These are phyloP conservation scores for Bipolaris zeicola DNA, from an alignment of 2,329 filamentous ascomycete species.

Conservation along the genomic window DNA sequence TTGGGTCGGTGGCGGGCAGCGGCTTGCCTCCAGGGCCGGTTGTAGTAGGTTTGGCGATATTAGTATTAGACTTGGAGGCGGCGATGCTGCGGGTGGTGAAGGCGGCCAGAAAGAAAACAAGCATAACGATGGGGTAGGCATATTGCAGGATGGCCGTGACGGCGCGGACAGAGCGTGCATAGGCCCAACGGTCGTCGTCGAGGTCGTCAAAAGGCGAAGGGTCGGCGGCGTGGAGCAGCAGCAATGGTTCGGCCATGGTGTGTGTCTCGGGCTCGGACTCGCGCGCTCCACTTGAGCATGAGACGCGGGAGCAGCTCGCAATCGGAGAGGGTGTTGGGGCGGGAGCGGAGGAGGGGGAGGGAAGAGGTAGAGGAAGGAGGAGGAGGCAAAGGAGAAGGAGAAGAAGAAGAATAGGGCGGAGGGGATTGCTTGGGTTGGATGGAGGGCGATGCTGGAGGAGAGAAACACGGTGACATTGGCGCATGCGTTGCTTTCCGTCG, in stretches of 20 bases:
- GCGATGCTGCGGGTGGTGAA: conserved; percentile 67
- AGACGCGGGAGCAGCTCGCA: conserved; percentile 17
- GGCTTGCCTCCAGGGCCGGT: conserved; percentile 89
- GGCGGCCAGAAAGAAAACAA: conserved; percentile 66
- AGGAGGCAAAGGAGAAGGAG: background rate
- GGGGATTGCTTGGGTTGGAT: background rate
- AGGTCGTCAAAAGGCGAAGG: conserved; percentile 16
- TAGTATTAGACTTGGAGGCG: conserved; percentile 54
- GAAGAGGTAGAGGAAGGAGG: too few species aligned
- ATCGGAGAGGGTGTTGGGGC: conserved; percentile 12
- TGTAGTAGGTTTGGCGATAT: conserved; percentile 55
- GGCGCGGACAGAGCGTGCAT: conserved; percentile 25
- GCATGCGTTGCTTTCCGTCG: conserved; percentile 9
- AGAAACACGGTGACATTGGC: conserved; percentile 22
- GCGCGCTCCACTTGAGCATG: conserved; percentile 19
- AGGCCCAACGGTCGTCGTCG: conserved; percentile 23
- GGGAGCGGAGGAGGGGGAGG: background rate
- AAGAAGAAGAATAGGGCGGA: background rate
- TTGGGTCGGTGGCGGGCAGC: conserved; percentile 68
- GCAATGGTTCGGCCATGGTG: conserved; percentile 28
- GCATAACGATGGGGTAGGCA: conserved; percentile 67
- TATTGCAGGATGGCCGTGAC: conserved; percentile 55
- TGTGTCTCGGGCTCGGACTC: background rate
- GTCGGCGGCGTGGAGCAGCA: conserved; percentile 14
- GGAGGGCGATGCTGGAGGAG: conserved; percentile 8